Evolutionary conservation across 2,329 filamentous ascomycete genomes (phyloP), one percentile per base, ranked within the genome.

Genomic region (Zymoseptoria pseudotritici): DNA sequence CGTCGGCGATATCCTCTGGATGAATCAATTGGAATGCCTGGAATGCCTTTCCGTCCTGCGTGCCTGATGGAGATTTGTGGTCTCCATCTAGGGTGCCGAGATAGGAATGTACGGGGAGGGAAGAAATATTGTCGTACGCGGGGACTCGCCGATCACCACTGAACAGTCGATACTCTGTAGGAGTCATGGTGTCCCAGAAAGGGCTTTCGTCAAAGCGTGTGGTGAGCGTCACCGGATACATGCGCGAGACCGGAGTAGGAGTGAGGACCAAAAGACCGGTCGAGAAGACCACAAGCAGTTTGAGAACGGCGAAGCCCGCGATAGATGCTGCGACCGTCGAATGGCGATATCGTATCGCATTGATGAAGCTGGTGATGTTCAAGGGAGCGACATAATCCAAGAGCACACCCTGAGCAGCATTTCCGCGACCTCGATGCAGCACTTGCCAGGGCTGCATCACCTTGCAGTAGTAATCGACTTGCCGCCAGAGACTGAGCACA

Each of bases 391-490:
- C 17, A 51, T 59, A 59, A 24, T 59, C 57, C 21, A 59, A 29
- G 6, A 59, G 52, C 31, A 59, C 19, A 31, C 22, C 55, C 26
- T 24, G 20, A 20, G 42, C 21, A 50, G 53, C 57, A 31, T 55
- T 42, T 50, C 52, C 29, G 13, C 26, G 53, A 31, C 36, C 20
- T 29, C 19, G 17, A 9, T 42, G 57, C 9, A 59, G 53, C 19
- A 55, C 36, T 29, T 55, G 52, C 57, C 57, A 59, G 10, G 57
- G 57, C 53, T 59, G 57, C 52, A 59, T n/a, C 17, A 51, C 42
- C 52, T 59, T 59, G 53, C 57, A 59, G 46, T 55, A 51, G 24
- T 55, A 55, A 31, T 59, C 57, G 20, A 59, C 52, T 53, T 59
- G 57, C 36, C 57, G 52, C 57, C 57, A 59, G 19, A 59, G 42